Base-by-base conservation (phyloP, 129 eudicot genomes). In the Flaveria ramosissima region DNA sequence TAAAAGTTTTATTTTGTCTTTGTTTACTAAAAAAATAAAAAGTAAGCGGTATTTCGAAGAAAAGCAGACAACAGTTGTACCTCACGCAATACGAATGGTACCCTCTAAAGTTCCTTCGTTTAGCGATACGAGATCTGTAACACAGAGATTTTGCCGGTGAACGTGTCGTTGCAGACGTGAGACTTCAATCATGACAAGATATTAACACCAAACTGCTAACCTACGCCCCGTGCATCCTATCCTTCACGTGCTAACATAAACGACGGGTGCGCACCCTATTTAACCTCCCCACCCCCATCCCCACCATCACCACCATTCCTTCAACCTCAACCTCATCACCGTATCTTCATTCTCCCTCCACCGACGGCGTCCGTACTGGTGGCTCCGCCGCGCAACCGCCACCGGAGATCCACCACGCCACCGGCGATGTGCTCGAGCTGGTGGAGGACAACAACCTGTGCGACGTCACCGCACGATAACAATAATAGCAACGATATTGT, bases 351-450 rank as follows among this genome's bases (percentile, higher is more conserved):
- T 71, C 42, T 62, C 27, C 81, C 81, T 67, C 81, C 83, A 55
- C 78, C 83, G 43, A 56, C 79, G 79, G 78, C 65, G 76, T 71
- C 82, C 51, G 55, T 63, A 72, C 74, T 68, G 75, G 81, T 77
- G 74, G 53, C 73, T 36, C 41, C 26, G 62, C 70, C 68, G 60
- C 57, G 68, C 79, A 68, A 68, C 20, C 81, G 76, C 76, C 81
- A 57, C 81, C 76, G 70, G 68, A 77, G 68, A 70, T 69, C 73
- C 39, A 65, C 15, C 65, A 76, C 80, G 65, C 73, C 82, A 71
- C 83, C 79, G 77, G 63, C 75, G 70, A 73, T 73, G 79, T 80
- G 79, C 79, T 73, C 83, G 63, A 80, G 52, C 83, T 80, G 83
- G 83, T 73, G 83, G 62, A 65, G 79, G 79, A 65, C 74, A 52